Evolutionary conservation across 345 rosid species (phyloP), one percentile per base, ranked within the genome.

Genomic region (Populus davidiana): DNA sequence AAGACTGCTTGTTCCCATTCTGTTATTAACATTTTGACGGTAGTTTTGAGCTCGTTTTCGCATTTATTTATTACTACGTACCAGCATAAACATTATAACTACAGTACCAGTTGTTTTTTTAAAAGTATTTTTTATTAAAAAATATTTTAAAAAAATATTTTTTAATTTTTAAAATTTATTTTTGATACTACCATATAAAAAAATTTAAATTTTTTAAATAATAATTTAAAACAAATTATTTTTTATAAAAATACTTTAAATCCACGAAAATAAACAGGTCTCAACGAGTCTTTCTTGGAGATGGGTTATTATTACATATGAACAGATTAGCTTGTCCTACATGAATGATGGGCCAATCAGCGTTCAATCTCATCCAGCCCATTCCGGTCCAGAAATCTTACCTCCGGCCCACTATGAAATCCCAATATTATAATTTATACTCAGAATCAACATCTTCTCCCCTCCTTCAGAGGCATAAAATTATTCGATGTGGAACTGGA

Each of bases 181-280:
- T 41, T 39, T 9, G 0, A 41, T 8, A 41, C 9, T 2, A 9
- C 0, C 0, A 2, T 2, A 41, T 2, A 2, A 31, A 2, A 2
- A 0, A 2, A 2, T 31, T 31, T 31, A 2, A 31, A 31, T 2
- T 2, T 2, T 2, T 31, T 31, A 31, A 31, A 31, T 31, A 31
- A 38, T 38, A 6, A 38, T 38, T 0, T 8, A 5, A 38, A 38
- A 0, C 8, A 38, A 31, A 31, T 31, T 31, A 3, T 31, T 31
- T 31, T 31, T 31, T 2, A 31, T 3, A 31, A 31, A 31, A 31
- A 31, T 3, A 3, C 33, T 31, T 31, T 31, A 31, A 2, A 31
- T 31, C 33, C 33, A 31, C 33, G 2, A 31, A 33, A 33, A 33
- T 5, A 33, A 33, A 33, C 1, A 33, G 36, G 5, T 33, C 5